Conservation (phyloP, 352 stramenopile species). For the Heterotrichella gracilis region DNA sequence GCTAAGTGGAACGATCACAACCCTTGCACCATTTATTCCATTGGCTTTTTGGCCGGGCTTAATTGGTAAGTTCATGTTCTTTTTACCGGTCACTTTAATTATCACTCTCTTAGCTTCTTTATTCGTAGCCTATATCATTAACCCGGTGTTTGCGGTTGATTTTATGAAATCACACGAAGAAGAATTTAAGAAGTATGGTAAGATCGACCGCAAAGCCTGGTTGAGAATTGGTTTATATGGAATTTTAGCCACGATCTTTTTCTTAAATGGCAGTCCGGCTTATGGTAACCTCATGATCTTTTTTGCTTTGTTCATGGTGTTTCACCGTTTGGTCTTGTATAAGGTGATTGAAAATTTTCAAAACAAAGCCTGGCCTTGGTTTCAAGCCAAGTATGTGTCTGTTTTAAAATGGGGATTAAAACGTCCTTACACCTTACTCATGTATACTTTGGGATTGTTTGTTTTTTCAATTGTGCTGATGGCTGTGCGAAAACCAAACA, state of each 20-base stretch:
- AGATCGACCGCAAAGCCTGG: not conserved
- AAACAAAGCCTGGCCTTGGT: not conserved
- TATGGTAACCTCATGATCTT: not conserved
- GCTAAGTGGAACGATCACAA: not conserved
- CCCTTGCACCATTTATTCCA: not conserved
- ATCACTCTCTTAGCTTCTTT: not conserved
- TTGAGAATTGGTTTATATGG: not conserved
- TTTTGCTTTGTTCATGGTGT: not conserved
- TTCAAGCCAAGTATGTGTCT: not conserved
- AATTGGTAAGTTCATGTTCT: not conserved
- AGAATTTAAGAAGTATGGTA: not conserved
- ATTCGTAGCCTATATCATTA: not conserved
- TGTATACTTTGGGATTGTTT: not conserved
- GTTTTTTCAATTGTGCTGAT: not conserved
- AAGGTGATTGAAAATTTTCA: not conserved
- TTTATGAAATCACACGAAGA: conserved; percentile 3
- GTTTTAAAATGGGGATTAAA: not conserved
- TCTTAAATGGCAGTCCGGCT: not conserved
- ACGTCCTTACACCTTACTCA: not conserved
- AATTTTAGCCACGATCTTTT: not conserved
- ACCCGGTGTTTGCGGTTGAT: not conserved
- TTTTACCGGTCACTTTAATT: not conserved
- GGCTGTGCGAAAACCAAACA: not conserved
- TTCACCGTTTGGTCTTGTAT: not conserved
- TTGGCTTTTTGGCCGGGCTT: not conserved